Evolutionary conservation across 1,284 basidiomycete genomes (phyloP).

Genomic region (Grifola frondosa): DNA sequence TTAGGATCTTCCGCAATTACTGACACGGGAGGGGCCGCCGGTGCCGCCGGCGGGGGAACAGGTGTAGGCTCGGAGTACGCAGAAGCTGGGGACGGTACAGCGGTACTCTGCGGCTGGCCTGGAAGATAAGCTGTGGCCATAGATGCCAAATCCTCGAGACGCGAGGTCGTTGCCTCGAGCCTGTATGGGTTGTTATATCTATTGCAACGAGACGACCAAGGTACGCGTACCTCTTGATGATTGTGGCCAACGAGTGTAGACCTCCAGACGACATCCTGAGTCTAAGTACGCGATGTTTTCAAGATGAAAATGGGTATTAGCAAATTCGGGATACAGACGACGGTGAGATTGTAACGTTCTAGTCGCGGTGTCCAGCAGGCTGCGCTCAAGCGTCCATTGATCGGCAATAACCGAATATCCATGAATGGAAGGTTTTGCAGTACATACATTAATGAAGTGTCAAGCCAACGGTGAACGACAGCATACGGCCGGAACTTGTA

Average conservation of each 20-base stretch:
- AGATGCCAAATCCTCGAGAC: slow-evolving; percentile 87
- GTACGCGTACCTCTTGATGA: slow-evolving; percentile 72
- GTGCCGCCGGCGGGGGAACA: slow-evolving; percentile 40
- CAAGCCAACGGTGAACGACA: no score
- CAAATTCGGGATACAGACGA: no score
- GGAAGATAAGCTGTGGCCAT: slow-evolving; percentile 30
- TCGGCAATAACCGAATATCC: no score
- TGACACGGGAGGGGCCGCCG: slow-evolving; percentile 34
- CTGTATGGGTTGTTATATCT: slow-evolving; percentile 37
- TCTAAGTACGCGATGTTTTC: slow-evolving; percentile 6
- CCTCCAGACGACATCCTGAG: slow-evolving; percentile 38
- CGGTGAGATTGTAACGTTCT: no score
- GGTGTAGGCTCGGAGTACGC: slow-evolving; percentile 41
- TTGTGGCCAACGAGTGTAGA: slow-evolving; percentile 72
- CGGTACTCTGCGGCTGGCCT: slow-evolving; percentile 26
- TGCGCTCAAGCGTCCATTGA: no score
- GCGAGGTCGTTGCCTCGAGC: slow-evolving; percentile 90
- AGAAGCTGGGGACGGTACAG: slow-evolving; percentile 38
- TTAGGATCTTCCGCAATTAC: slow-evolving; percentile 54
- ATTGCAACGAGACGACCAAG: not conserved
- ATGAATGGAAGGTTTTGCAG: no score
- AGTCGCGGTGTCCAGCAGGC: no score
- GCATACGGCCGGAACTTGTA: no score
- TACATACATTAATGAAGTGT: no score
- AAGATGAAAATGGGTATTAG: no score